Percentiles rank a stretch among this genome's conserved stretches.
Evolutionary conservation across 257 asterid genomes (phyloP).

Genomic region (Anisodus acutangulus): DNA sequence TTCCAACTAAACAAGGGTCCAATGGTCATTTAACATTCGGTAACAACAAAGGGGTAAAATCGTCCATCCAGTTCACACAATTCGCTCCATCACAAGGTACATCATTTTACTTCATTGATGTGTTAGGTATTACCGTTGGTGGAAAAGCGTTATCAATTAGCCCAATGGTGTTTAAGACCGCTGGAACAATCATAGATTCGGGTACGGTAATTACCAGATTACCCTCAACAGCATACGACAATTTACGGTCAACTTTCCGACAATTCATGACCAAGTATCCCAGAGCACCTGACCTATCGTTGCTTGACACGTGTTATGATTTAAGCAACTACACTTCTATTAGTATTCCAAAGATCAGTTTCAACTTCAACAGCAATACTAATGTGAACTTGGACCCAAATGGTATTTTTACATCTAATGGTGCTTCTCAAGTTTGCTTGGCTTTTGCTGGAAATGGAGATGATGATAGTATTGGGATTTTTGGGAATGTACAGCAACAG

Average conservation of each 20-base stretch:
- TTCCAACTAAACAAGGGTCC: constrained; percentile 58
- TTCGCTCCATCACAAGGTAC: constrained; percentile 39
- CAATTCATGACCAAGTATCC: constrained; percentile 54
- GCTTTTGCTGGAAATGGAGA: constrained; percentile 63
- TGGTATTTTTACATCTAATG: constrained; percentile 41
- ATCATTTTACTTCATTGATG: constrained; percentile 56
- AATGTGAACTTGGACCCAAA: constrained; percentile 43
- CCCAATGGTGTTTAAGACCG: constrained; percentile 48
- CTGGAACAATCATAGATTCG: constrained; percentile 71
- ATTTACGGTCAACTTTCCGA: constrained; percentile 50
- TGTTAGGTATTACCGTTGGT: constrained; percentile 52
- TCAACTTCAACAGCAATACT: constrained; percentile 56
- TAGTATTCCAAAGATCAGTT: constrained; percentile 51
- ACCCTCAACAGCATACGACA: constrained; percentile 57
- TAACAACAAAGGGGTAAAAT: constrained; percentile 26
- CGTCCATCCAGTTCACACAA: constrained; percentile 51
- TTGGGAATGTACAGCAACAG: constrained; percentile 74
- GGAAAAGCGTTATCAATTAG: constrained; percentile 48
- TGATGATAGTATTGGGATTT: constrained; percentile 46
- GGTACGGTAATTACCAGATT: constrained; percentile 80
- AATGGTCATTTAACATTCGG: constrained; percentile 75
- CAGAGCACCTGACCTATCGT: constrained; percentile 51
- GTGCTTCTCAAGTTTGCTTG: constrained; percentile 48
- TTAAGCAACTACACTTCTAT: constrained; percentile 43
- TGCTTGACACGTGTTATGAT: constrained; percentile 75